A percentile compares a stretch with the other conserved stretches of the same genome.
These are phyloP conservation scores for Tolypocladium inflatum DNA, from an alignment of 2,329 filamentous ascomycete species.

Conservation along the genomic window DNA sequence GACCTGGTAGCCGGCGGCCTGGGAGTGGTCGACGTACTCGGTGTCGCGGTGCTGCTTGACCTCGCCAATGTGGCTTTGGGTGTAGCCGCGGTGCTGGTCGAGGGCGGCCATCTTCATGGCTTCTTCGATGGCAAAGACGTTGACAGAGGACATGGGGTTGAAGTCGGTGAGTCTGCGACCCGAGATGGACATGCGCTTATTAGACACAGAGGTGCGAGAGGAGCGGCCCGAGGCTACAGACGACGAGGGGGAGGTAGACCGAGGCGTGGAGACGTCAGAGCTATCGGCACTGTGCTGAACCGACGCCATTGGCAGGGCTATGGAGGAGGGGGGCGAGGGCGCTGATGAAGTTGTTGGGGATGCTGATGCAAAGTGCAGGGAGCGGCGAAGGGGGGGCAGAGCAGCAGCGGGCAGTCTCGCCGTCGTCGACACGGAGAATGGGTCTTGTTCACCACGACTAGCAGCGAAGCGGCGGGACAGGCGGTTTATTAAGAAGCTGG, in stretches of 20 bases:
- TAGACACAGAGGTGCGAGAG: slow-evolving; percentile 41
- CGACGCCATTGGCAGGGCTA: slow-evolving; percentile 19
- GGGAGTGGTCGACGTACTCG: slow-evolving; percentile 40
- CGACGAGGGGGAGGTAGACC: slow-evolving; percentile 41
- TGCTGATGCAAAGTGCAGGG: slow-evolving; percentile 1
- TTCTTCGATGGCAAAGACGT: slow-evolving; percentile 47
- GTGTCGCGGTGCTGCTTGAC: slow-evolving; percentile 44
- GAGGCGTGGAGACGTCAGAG: slow-evolving; percentile 44
- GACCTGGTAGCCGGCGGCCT: slow-evolving; percentile 51
- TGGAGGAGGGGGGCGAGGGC: slow-evolving; percentile 4
- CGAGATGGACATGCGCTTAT: slow-evolving; percentile 40
- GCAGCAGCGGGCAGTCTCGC: not conserved
- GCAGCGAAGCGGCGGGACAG: slow-evolving; percentile 4
- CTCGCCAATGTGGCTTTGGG: slow-evolving; percentile 44
- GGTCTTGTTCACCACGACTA: not conserved
- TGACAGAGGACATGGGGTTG: slow-evolving; percentile 47
- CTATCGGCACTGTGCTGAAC: slow-evolving; percentile 35
- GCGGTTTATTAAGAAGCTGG: slow-evolving; percentile 8
- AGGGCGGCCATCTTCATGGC: slow-evolving; percentile 51
- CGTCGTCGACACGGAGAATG: not conserved
- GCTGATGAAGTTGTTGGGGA: slow-evolving; percentile 4
- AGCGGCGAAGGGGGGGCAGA: not conserved
- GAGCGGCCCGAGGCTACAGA: slow-evolving; percentile 37
- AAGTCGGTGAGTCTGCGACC: slow-evolving; percentile 40
- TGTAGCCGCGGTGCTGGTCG: slow-evolving; percentile 51